A percentile compares a stretch with the other conserved stretches of the same genome.
Conservation (phyloP, 164 flowering plant genomes). For the Magnolia changhungtana region DNA sequence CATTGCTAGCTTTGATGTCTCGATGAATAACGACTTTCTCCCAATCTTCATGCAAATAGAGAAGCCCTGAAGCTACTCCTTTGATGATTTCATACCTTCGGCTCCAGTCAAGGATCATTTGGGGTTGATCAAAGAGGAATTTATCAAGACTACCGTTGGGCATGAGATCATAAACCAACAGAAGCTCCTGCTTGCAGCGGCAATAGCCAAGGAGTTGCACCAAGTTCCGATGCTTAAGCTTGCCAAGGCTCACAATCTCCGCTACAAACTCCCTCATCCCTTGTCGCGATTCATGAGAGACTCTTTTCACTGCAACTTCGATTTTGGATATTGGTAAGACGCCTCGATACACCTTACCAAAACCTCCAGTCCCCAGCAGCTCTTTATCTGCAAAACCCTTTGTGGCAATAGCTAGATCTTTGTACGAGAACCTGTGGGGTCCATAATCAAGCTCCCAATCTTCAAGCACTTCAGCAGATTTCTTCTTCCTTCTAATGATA, state of each 20-base stretch:
- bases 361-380: constrained; percentile 15
- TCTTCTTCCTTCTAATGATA: constrained; percentile 4
- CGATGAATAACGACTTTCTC: constrained; percentile 27
- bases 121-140: constrained; percentile 1
- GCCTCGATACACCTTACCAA: constrained; percentile 21
- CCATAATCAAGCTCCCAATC: constrained; percentile 7
- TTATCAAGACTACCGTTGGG: constrained; percentile 9
- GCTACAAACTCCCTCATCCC: constrained; percentile 22
- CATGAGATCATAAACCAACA: constrained; percentile 13
- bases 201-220: constrained; percentile 18
- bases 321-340: constrained; percentile 3
- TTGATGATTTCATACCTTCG: constrained; percentile 15
- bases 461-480: background rate
- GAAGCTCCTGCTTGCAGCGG: constrained; percentile 12
- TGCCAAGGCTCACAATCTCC: constrained; percentile 20
- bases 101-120: constrained; percentile 3
- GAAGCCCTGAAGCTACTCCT: constrained; percentile 16
- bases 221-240: constrained; percentile 17
- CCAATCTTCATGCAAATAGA: constrained; percentile 17
- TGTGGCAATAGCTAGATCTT: constrained; percentile 6
- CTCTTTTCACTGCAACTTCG: constrained; percentile 16
- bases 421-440: constrained; percentile 15
- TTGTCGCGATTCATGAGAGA: constrained; percentile 21
- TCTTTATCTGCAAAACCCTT: constrained; percentile 12
- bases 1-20: constrained; percentile 49